Evolutionary conservation across 345 rosid genomes (phyloP).

Genomic region (Hirschfeldia incana): DNA sequence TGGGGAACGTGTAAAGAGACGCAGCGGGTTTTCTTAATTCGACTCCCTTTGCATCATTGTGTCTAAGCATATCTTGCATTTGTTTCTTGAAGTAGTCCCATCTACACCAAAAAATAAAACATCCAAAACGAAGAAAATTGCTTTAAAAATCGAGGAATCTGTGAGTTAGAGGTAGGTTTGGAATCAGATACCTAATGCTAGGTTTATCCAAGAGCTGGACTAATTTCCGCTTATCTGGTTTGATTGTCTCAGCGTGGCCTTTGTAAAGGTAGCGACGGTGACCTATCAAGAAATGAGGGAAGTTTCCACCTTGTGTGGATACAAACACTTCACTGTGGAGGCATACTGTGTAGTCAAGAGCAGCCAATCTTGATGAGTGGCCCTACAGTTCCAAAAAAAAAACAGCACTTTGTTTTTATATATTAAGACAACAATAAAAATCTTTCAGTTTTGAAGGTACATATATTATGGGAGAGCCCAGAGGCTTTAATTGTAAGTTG

Average conservation of each 20-base stretch:
- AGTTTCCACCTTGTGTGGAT: slow-evolving; percentile 98
- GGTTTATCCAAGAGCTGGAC: slow-evolving; percentile 85
- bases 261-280: slow-evolving; percentile 85
- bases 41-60: slow-evolving; percentile 68
- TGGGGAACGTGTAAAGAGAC: slow-evolving; percentile 84
- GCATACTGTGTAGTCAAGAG: slow-evolving; percentile 90
- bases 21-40: slow-evolving; percentile 67
- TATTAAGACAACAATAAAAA: background rate
- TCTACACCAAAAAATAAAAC: slow-evolving; percentile 37
- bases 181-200: slow-evolving; percentile 54
- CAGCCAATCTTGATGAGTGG: slow-evolving; percentile 89
- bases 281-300: slow-evolving; percentile 96
- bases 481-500: slow-evolving; percentile 5
- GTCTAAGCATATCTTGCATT: slow-evolving; percentile 78
- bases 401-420: background rate
- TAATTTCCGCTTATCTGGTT: slow-evolving; percentile 87
- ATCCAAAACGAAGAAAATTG: background rate
- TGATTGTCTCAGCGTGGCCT: slow-evolving; percentile 89
- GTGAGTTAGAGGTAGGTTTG: background rate
- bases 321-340: slow-evolving; percentile 94
- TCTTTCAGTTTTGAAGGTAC: background rate
- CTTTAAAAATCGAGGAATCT: background rate
- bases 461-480: slow-evolving; percentile 19
- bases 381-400: slow-evolving; percentile 54
- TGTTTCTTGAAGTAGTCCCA: slow-evolving; percentile 84